Conservation (phyloP, 176 grass and related monocot species). For the Bothriochloa decipiens region DNA sequence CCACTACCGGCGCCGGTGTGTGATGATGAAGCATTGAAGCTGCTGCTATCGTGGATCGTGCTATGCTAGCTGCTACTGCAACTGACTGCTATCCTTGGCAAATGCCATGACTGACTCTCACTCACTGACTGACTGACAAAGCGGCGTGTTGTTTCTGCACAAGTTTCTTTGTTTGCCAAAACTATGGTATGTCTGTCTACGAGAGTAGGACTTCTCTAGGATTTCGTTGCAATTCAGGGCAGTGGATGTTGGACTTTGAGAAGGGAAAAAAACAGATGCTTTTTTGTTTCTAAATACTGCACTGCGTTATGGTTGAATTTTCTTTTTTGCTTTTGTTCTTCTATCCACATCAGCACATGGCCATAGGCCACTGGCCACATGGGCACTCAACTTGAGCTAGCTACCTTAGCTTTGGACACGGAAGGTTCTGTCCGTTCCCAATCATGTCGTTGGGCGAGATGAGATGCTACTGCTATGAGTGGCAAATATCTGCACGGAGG, state of each 20-base stretch:
- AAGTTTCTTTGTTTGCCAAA: background rate
- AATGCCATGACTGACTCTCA: no score
- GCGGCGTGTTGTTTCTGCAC: no score
- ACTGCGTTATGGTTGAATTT: background rate
- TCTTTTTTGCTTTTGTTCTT: background rate
- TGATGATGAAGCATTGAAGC: background rate
- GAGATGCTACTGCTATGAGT: no score
- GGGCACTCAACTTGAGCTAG: background rate
- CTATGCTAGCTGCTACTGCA: background rate
- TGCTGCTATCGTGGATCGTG: no score
- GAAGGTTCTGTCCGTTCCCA: background rate
- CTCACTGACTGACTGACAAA: no score
- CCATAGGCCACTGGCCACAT: background rate
- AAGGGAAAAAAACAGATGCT: background rate
- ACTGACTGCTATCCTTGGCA: no score
- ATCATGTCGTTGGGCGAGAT: background rate
- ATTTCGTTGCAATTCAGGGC: background rate
- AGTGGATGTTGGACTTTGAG: background rate
- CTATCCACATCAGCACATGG: slow-evolving; percentile 1
- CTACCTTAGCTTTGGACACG: background rate
- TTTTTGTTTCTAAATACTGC: background rate
- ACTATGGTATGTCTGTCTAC: background rate
- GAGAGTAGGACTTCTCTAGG: background rate
- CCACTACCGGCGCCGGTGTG: background rate
- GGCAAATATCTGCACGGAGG: slow-evolving; percentile 15